Evolutionary conservation across 148 eudicot species (phyloP).

Genomic region (Rhododendron molle): DNA sequence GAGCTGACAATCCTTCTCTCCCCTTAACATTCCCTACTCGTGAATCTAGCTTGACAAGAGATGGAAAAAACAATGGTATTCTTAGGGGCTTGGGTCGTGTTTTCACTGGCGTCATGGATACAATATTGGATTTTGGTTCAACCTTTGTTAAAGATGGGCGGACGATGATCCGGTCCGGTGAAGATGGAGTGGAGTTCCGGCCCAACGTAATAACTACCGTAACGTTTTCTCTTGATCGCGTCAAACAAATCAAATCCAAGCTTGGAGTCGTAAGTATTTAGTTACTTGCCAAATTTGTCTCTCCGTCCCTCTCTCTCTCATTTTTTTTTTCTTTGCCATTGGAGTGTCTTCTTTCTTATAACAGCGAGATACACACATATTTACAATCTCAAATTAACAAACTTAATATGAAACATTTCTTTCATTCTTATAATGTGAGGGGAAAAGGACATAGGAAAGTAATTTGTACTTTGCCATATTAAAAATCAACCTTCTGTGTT

Average conservation of each 20-base stretch:
- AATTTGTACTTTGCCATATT: too few relatives aligned
- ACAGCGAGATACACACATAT: too few relatives aligned
- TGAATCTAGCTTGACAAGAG: background rate
- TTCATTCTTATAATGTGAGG: too few relatives aligned
- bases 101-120: slow-evolving; percentile 23
- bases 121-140: slow-evolving; percentile 49
- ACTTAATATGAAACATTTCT: too few relatives aligned
- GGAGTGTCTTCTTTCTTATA: too few relatives aligned
- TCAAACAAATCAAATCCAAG: background rate
- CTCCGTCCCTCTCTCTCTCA: too few relatives aligned
- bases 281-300: too few relatives aligned
- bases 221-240: slow-evolving; percentile 3
- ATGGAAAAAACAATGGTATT: background rate
- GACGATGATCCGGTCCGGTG: slow-evolving; percentile 49
- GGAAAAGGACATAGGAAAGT: too few relatives aligned
- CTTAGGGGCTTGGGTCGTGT: slow-evolving; percentile 3
- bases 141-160: slow-evolving; percentile 37
- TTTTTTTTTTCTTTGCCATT: too few relatives aligned
- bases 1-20: slow-evolving; percentile 65
- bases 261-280: too few relatives aligned
- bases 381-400: too few relatives aligned
- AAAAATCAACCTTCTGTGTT: too few relatives aligned
- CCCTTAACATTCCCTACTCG: slow-evolving; percentile 53
- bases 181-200: slow-evolving; percentile 40
- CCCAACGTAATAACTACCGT: slow-evolving; percentile 41